phyloP scores from a whole-genome alignment of 805 yeast genomes.

The Myxozyma melibiosi region DNA sequence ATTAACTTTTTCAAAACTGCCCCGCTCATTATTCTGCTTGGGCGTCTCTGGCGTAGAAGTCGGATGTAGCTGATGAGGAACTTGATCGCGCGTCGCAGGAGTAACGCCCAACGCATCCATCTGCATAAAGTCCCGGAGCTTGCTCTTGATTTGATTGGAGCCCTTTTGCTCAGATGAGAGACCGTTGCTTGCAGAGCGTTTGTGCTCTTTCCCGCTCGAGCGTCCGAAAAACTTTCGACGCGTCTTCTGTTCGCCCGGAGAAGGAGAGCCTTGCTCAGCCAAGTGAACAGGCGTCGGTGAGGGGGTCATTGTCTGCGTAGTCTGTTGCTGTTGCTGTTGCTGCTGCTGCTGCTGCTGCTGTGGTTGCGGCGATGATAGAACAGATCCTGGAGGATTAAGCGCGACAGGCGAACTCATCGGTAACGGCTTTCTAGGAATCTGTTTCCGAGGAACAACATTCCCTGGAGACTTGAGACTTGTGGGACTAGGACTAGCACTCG shows the following conservation, averaged over 20 bases:
- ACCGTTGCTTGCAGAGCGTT: neutral
- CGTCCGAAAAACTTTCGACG: neutral
- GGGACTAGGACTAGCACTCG: too few species aligned
- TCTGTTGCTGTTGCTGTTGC: neutral
- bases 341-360: too few species aligned
- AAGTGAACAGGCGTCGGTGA: neutral
- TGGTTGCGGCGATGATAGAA: too few species aligned
- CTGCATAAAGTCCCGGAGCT: constrained; percentile 24
- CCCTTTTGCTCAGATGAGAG: neutral
- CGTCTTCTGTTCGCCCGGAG: neutral
- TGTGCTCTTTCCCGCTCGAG: neutral
- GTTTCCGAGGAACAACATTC: neutral
- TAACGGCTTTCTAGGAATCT: constrained; percentile 2
- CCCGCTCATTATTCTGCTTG: neutral
- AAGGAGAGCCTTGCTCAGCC: neutral
- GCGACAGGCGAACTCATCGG: neutral
- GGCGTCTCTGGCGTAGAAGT: neutral
- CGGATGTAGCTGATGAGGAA: neutral
- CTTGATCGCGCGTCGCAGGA: constrained; percentile 13
- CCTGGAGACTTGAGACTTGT: too few species aligned
- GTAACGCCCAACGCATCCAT: constrained; percentile 28
- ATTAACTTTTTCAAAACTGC: neutral
- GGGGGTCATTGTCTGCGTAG: neutral
- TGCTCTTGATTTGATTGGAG: constrained; percentile 1
- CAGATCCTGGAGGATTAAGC: neutral